Conservation (phyloP, 108 stramenopile species). For the Bacterosira constricta region DNA sequence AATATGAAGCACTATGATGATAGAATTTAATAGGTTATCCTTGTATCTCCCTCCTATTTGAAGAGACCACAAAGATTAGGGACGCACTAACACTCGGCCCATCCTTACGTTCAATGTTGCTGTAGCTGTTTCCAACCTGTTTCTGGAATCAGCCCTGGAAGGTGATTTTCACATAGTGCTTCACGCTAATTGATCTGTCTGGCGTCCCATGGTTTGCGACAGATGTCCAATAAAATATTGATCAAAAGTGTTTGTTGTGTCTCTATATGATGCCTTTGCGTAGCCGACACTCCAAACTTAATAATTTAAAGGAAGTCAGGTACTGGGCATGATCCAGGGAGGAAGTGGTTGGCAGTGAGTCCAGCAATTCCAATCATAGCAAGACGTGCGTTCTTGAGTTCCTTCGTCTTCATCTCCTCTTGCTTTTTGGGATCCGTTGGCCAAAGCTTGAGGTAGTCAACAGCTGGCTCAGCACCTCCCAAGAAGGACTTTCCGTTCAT, state of each 20-base stretch:
- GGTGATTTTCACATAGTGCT: not conserved
- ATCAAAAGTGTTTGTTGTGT: not conserved
- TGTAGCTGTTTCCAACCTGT: not conserved
- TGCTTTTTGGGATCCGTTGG: slow-evolving; percentile 56
- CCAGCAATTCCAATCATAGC: slow-evolving; percentile 94
- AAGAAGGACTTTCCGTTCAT: slow-evolving; percentile 81
- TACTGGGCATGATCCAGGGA: slow-evolving; percentile 88
- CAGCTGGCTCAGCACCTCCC: slow-evolving; percentile 80
- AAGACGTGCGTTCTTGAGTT: slow-evolving; percentile 92
- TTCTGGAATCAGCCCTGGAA: not conserved
- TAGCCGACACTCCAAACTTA: not conserved
- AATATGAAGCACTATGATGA: no score
- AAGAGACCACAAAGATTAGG: not conserved
- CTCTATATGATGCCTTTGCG: not conserved
- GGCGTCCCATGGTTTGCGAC: not conserved
- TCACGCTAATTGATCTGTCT: not conserved
- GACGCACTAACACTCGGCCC: not conserved
- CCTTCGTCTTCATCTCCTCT: slow-evolving; percentile 85
- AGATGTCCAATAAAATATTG: not conserved
- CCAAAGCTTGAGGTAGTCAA: slow-evolving; percentile 86
- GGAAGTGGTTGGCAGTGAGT: slow-evolving; percentile 83
- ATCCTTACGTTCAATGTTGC: not conserved
- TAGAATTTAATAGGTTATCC: not conserved
- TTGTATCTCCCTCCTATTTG: not conserved
- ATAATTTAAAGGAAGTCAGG: slow-evolving; percentile 8